Conservation (phyloP, 2,329 filamentous ascomycete species). For the Ophiostoma perfectum region DNA sequence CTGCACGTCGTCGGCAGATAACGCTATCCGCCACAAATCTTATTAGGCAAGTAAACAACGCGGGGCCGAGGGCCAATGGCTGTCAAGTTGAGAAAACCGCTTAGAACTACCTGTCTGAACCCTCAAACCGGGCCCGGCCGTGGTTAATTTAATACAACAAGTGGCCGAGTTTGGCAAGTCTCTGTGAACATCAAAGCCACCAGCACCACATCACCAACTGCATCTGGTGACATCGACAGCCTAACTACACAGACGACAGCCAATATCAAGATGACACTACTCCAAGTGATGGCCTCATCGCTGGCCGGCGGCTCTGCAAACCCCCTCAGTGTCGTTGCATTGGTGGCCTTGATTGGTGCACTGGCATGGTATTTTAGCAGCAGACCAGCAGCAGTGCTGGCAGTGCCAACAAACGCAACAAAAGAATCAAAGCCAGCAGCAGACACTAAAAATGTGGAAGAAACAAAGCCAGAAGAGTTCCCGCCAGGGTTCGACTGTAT, state of each 20-base stretch:
- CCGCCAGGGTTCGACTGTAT: slow-evolving; percentile 19
- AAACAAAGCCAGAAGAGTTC: neutral
- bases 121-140: neutral
- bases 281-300: neutral
- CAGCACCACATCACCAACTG: neutral
- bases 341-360: neutral
- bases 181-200: neutral
- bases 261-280: neutral
- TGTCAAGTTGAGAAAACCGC: neutral
- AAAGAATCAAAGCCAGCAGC: neutral
- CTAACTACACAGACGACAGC: neutral
- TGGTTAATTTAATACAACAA: neutral
- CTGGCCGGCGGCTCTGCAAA: neutral
- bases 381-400: neutral
- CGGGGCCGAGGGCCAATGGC: neutral
- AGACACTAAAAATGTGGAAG: neutral
- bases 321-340: neutral
- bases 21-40: neutral
- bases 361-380: neutral
- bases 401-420: neutral
- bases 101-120: neutral
- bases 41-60: neutral
- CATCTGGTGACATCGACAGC: neutral
- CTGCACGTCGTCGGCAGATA: neutral
- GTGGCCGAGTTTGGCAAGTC: neutral